These are phyloP conservation scores for Orbilia blumenaviensis DNA, from an alignment of 2,329 filamentous ascomycete species.

Conservation along the genomic window DNA sequence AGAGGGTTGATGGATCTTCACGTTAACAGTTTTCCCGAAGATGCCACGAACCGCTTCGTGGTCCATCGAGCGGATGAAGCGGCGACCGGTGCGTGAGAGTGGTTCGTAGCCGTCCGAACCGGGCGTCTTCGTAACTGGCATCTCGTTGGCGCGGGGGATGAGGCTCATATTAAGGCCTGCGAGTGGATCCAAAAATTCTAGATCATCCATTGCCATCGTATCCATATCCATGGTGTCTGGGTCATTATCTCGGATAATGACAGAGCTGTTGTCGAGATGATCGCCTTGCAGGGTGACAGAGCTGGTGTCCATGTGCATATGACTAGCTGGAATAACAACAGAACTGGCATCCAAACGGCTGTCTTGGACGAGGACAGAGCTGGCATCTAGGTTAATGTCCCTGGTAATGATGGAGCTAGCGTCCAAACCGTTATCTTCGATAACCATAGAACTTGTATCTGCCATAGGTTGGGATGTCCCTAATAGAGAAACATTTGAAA, in stretches of 20 bases:
- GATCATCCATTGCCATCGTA: constrained; percentile 14
- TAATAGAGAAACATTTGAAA: background rate
- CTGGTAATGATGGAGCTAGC: no score
- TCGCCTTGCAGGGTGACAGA: no score
- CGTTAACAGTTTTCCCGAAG: constrained; percentile 29
- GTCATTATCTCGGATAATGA: constrained; percentile 20
- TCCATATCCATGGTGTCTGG: constrained; percentile 1
- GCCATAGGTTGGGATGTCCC: background rate
- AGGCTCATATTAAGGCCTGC: constrained; percentile 16
- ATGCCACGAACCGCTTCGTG: constrained; percentile 35
- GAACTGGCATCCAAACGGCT: no score
- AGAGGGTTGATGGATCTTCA: constrained; percentile 33
- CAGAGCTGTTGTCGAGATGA: no score
- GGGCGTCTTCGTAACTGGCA: constrained; percentile 1
- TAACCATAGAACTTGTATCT: background rate
- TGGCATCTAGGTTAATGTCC: no score
- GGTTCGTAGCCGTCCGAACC: constrained; percentile 16
- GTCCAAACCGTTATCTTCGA: constrained; percentile 26
- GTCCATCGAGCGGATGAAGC: constrained; percentile 36
- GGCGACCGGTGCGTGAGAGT: constrained; percentile 21
- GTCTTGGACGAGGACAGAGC: no score
- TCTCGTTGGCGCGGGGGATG: constrained; percentile 3
- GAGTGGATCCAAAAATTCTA: constrained; percentile 15
- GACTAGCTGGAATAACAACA: no score
- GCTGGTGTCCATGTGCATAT: no score